A percentile compares a stretch with the other conserved stretches of the same genome.
Evolutionary conservation across 441 rosid genomes (phyloP).

Genomic region (Geranium incanum): DNA sequence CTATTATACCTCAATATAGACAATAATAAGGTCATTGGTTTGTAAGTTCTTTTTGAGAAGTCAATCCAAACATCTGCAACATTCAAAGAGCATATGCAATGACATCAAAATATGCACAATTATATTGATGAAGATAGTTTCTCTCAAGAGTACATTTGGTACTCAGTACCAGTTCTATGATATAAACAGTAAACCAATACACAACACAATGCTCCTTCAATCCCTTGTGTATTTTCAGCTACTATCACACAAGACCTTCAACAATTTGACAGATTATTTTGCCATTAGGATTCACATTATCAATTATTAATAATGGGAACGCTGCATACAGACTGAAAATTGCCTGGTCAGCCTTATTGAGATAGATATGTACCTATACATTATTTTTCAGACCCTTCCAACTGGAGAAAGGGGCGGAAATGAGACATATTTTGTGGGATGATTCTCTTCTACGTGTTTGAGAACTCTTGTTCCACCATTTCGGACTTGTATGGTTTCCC

Average conservation of each 20-base stretch:
- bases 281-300: slow-evolving; percentile 2
- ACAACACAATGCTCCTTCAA: slow-evolving; percentile 14
- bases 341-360: slow-evolving; percentile 15
- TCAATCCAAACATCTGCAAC: too few species aligned
- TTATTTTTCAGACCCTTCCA: slow-evolving; percentile 47
- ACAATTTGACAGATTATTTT: slow-evolving; percentile 13
- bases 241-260: slow-evolving; percentile 13
- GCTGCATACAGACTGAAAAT: too few species aligned
- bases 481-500: slow-evolving; percentile 28
- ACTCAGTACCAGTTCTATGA: slow-evolving; percentile 20
- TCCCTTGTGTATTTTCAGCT: slow-evolving; percentile 7
- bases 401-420: slow-evolving; percentile 68
- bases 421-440: slow-evolving; percentile 46
- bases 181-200: slow-evolving; percentile 16
- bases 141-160: slow-evolving; percentile 11
- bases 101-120: slow-evolving; percentile 31
- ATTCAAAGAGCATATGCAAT: too few species aligned
- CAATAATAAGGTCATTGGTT: too few species aligned
- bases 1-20: too few species aligned
- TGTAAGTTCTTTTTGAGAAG: too few species aligned
- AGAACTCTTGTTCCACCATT: slow-evolving; percentile 32
- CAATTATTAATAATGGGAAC: background rate
- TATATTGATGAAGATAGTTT: slow-evolving; percentile 20
- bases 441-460: slow-evolving; percentile 31
- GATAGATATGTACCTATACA: slow-evolving; percentile 17